These are phyloP conservation scores for Taphrina wiesneri DNA, from an alignment of 1,139 yeast species.

Conservation along the genomic window DNA sequence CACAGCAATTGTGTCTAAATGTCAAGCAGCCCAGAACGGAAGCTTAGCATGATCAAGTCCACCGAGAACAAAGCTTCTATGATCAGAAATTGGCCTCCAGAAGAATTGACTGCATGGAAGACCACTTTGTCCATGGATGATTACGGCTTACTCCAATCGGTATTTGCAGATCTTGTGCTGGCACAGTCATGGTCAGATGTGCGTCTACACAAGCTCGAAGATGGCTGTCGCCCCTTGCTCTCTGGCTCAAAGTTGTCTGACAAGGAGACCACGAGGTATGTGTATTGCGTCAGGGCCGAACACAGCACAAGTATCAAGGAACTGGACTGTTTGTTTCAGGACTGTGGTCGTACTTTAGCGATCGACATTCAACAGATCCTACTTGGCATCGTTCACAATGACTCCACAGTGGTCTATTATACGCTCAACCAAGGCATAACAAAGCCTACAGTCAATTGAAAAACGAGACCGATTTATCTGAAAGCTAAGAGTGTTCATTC, in stretches of 20 bases:
- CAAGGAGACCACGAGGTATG: not conserved
- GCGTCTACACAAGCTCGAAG: conserved; percentile 1
- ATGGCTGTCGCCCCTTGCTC: not conserved
- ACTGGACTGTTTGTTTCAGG: conserved; percentile 8
- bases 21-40: no score
- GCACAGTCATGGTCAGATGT: conserved; percentile 27
- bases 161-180: conserved; percentile 30
- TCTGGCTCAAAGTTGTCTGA: not conserved
- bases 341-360: not conserved
- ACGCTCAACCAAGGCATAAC: conserved; percentile 25
- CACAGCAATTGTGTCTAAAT: no score
- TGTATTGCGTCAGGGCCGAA: conserved; percentile 18
- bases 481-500: no score
- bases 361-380: not conserved
- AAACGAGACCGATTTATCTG: not conserved
- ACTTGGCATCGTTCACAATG: conserved; percentile 32
- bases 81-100: conserved; percentile 28
- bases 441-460: conserved; percentile 30
- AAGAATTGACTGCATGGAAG: not conserved
- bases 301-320: conserved; percentile 8
- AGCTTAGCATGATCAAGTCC: no score
- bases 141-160: conserved; percentile 26
- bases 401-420: conserved; percentile 35
- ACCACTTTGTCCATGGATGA: not conserved
- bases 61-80: conserved; percentile 5